Evolutionary conservation across 2,329 filamentous ascomycete species (phyloP), one percentile per base, ranked within the genome.

Genomic region (Bipolaris victoriae): DNA sequence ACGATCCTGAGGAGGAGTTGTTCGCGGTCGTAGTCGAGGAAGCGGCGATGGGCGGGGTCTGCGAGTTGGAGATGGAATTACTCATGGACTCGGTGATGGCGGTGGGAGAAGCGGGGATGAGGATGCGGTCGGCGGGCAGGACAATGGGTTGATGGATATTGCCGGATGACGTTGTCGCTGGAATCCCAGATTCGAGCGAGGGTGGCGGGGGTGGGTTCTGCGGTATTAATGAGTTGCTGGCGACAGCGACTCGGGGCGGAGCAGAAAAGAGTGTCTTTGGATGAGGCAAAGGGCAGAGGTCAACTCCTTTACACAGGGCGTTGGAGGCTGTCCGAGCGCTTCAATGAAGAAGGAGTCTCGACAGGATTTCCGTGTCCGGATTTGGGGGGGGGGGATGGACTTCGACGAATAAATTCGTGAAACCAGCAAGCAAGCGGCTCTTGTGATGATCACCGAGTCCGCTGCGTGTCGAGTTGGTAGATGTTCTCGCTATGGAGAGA

Each of bases 51-150:
- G 79, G 76, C 74, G 80, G 80, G 67, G 72, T 76, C 60, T 76
- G 80, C 79, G 80, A 79, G 75, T 79, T 77, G 75, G 82, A 78
- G 76, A 80, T 79, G 77, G 82, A 83, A 82, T 84, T 86, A 79
- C 81, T 87, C 85, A 88, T 87, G 60, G 60, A 62, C 61, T 63
- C 62, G 64, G 60, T 62, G 56, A 58, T 40, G 57, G 56, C 52
- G 56, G 57, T 39, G 60, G 53, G 56, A 45, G 59, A 56, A 44
- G 58, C 50, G 57, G 35, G 29, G 44, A 35, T 18, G 29, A 33
- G 44, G 39, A 40, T 43, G 49, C 50, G 50, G 50, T 49, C 36
- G 55, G 54, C 39, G 57, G 63, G 57, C 49, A 56, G 62, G 51
- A 55, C 61, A 63, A 61, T 57, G 61, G 63, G 57, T 52, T 24